phyloP scores from a whole-genome alignment of 1,284 basidiomycete species.

The Trichosporon sp. region DNA sequence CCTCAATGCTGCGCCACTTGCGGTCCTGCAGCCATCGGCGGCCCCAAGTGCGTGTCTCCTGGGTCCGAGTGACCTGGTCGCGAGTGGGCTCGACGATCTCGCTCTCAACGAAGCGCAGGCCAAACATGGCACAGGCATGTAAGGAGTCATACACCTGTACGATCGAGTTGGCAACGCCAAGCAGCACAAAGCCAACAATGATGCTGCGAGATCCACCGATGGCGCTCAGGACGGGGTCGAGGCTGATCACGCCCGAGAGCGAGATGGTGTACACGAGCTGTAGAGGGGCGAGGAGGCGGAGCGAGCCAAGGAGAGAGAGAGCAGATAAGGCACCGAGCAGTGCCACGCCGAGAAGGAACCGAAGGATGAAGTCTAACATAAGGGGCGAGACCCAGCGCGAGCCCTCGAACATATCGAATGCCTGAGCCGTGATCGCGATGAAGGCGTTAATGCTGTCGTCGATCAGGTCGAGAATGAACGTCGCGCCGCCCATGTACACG shows the following conservation, averaged over 20 bases:
- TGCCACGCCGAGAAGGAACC: slow-evolving; percentile 52
- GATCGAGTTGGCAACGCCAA: slow-evolving; percentile 47
- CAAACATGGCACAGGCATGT: slow-evolving; percentile 32
- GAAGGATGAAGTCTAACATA: slow-evolving; percentile 33
- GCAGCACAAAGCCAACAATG: slow-evolving; percentile 41
- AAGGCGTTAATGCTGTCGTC: slow-evolving; percentile 44
- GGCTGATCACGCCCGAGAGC: slow-evolving; percentile 38
- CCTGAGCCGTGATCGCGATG: slow-evolving; percentile 27
- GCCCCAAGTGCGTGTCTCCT: slow-evolving; percentile 26
- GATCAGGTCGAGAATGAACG: slow-evolving; percentile 46
- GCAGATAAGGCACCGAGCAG: slow-evolving; percentile 53
- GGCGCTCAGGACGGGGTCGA: slow-evolving; percentile 16
- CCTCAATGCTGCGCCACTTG: slow-evolving; percentile 25
- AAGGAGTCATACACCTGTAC: slow-evolving; percentile 42
- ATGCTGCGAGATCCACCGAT: slow-evolving; percentile 28
- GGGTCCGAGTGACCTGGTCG: slow-evolving; percentile 32
- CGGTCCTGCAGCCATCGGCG: slow-evolving; percentile 27
- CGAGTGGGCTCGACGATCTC: slow-evolving; percentile 52
- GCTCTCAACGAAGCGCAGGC: slow-evolving; percentile 49
- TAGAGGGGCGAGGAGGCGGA: slow-evolving; percentile 51
- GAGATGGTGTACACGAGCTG: slow-evolving; percentile 51
- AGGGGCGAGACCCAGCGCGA: slow-evolving; percentile 24
- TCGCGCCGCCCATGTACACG: slow-evolving; percentile 38
- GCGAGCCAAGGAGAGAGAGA: slow-evolving; percentile 45
- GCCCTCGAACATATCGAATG: slow-evolving; percentile 15